Evolutionary conservation across 140 eudicot genomes (phyloP), one percentile per base, ranked within the genome.

Genomic region (Flaveria floridana): DNA sequence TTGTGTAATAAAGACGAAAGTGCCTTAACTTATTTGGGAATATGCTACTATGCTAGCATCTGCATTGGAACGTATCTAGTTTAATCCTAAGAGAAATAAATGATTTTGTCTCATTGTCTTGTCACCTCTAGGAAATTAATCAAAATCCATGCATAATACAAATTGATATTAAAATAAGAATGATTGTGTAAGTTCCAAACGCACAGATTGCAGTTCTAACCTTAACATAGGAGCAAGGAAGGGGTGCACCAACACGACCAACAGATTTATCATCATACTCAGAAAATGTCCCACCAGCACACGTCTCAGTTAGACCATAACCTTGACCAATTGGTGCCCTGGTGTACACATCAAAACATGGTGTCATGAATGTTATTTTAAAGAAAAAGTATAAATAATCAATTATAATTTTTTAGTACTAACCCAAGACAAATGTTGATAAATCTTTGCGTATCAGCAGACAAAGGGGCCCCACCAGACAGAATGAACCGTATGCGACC

Each of bases 301-400:
- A 94, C 15, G 99, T 94, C 85, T 94, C 99, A 4, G 99, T 94
- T 64, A 94, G 96, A 71, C 99, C 99, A 75, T 94, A 94, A 58
- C 99, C 99, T 90, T 94, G 99, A 68, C 99, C 99, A 72, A 94
- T 90, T 77, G 97, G 99, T 82, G 95, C 96, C 69, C 99, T 94
- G 84, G 18, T 66, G 44, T 30, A 66, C 66, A 48, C 61, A 66
- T 55, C 25, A 73, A 74, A 58, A 28, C 11, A 30, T 34, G 26
- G 66, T 52, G 18, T 44, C 61, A 37, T 55, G 15, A 34, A 15
- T 19, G 3, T 7, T 15, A 0, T 16, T 1, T n/a, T 0, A 25
- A 61, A 30, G 3, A 63, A 63, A 15, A 0, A 63, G 39, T 13
- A 30, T 8, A 53, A 55, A 20, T 61, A 79, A 73, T 16, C 23